Evolutionary conservation across 2,329 filamentous ascomycete species (phyloP), one percentile per base, ranked within the genome.

Genomic region (Dothiorella sarmentorum): DNA sequence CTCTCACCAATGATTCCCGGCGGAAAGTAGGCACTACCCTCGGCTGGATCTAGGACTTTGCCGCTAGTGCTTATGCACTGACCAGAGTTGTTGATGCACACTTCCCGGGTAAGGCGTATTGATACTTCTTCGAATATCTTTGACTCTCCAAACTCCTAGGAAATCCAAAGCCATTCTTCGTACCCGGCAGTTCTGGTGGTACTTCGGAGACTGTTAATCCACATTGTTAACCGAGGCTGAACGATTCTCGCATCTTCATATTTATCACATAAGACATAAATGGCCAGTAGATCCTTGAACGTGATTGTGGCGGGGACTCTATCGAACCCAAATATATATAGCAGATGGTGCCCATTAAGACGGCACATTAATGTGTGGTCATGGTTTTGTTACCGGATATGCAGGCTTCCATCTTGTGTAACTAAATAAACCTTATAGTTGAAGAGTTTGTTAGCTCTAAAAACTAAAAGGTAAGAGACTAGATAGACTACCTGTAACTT

Each of bases 161-260:
- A 66, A 18, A 71, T 45, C n/a, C 59, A 65, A 6, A 71, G 60
- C 68, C 66, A 68, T 33, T 65, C 42, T 55, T 69, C 68, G 20
- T 60, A 60, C 2, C 66, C 65, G 0, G 56, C 57, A 0, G 45
- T 13, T 3, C 61, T 15, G 1, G 67, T 31, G 7, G 18, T 59
- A 0, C 49, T 33, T 11, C 45, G 40, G 40, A 65, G 62, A 3
- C 60, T 61, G 3, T 24, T 13, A 7, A 63, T 43, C 67, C 65
- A 70, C 0, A 10, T 43, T 7, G 31, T 44, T 0, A 67, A 9
- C 24, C 63, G 76, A 5, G 71, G 69, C 1, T 60, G 58, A 67
- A 78, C 64, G 61, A 67, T 42, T 58, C 43, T 47, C 9, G 63
- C 61, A 7, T 63, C 51, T 1, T 64, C 61, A 43, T 72, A 75